Percentiles rank a stretch among this genome's conserved stretches.
These are phyloP conservation scores for Starmerella khaoyaiensis DNA, from an alignment of 805 yeast genomes.

Conservation along the genomic window DNA sequence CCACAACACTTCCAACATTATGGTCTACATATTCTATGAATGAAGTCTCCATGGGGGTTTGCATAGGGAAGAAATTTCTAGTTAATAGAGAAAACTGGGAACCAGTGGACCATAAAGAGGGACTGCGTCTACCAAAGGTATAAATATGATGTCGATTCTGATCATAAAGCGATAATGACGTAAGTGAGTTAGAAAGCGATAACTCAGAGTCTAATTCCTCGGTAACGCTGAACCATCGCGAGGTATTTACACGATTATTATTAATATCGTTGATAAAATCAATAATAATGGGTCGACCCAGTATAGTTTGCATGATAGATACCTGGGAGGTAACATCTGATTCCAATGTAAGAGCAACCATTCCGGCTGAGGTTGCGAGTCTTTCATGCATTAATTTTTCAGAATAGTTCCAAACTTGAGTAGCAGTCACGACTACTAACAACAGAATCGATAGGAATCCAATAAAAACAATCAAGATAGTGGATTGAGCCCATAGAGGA, in stretches of 20 bases:
- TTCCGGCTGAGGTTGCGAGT: conserved; percentile 16
- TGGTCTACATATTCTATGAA: conserved; percentile 1
- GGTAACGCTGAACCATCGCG: conserved; percentile 3
- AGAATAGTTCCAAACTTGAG: conserved; percentile 16
- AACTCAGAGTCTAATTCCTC: conserved; percentile 7
- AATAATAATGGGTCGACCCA: conserved; percentile 1
- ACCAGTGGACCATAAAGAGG: neutral
- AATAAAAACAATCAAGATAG: conserved; percentile 15
- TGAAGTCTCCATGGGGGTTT: neutral
- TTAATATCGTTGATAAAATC: conserved; percentile 5
- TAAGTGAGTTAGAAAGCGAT: conserved; percentile 1
- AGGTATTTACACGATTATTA: neutral
- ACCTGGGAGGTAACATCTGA: conserved; percentile 1
- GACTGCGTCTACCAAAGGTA: conserved; percentile 3
- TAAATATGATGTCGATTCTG: conserved; percentile 5
- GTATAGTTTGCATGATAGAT: too few relatives aligned
- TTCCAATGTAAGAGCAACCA: conserved; percentile 16
- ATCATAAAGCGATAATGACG: conserved; percentile 11
- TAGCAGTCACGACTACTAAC: conserved; percentile 11
- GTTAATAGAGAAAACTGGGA: conserved; percentile 4
- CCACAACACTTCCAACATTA: conserved; percentile 4
- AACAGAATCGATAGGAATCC: conserved; percentile 16
- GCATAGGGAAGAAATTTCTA: conserved; percentile 7
- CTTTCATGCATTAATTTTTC: conserved; percentile 13
- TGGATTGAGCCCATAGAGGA: conserved; percentile 19